Evolutionary conservation across 768 basidiomycete genomes (phyloP).

Genomic region (Calocera cornea): DNA sequence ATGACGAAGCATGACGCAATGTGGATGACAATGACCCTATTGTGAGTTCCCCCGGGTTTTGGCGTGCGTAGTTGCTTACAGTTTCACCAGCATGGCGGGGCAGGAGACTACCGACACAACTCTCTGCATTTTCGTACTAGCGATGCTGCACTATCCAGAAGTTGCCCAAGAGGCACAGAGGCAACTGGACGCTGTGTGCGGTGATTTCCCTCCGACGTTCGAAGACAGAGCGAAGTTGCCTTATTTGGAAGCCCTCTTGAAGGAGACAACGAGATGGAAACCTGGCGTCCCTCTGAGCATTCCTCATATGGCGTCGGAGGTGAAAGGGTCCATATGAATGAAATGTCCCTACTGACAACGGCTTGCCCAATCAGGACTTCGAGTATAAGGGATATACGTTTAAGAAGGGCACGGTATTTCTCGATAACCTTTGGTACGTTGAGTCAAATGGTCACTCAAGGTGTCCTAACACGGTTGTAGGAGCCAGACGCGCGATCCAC

Average conservation of each 20-base stretch:
- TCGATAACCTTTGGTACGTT: constrained; percentile 16
- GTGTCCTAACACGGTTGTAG: not conserved
- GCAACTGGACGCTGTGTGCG: constrained; percentile 8
- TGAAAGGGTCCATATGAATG: not conserved
- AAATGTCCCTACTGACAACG: not conserved
- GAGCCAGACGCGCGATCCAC: not conserved
- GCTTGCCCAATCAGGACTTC: not conserved
- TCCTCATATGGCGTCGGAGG: not conserved
- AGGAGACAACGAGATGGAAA: constrained; percentile 31
- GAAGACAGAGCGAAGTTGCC: constrained; percentile 32
- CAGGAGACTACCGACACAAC: constrained; percentile 3
- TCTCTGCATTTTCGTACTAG: constrained; percentile 10
- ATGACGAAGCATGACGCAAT: not conserved
- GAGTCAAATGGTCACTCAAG: not conserved
- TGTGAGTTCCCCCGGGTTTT: too few relatives aligned
- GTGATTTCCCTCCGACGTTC: constrained; percentile 25
- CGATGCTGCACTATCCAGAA: constrained; percentile 11
- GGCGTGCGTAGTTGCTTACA: not conserved
- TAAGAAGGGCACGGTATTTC: constrained; percentile 9
- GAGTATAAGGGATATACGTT: constrained; percentile 11
- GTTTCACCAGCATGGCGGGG: not conserved
- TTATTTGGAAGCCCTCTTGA: constrained; percentile 26
- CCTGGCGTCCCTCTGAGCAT: constrained; percentile 28
- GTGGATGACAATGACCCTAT: not conserved
- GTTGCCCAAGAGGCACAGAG: constrained; percentile 5